A percentile compares a stretch with the other conserved stretches of the same genome.
phyloP scores from a whole-genome alignment of 306 rosid genomes.

The Vigna angularis region DNA sequence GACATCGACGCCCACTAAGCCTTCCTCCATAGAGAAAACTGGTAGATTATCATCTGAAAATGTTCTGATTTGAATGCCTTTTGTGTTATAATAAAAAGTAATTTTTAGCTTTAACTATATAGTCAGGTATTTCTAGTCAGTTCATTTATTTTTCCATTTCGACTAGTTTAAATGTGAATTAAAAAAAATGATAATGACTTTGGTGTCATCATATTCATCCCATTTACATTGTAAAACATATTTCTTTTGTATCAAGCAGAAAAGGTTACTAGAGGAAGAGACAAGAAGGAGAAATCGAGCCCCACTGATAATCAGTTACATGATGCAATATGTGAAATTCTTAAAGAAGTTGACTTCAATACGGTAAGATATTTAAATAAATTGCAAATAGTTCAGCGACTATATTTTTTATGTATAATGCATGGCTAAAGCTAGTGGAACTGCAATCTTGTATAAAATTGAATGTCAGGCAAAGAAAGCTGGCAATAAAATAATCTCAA shows the following conservation, averaged over 20 bases:
- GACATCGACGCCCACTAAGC: conserved; percentile 56
- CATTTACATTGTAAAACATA: conserved; percentile 23
- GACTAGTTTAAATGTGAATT: not conserved
- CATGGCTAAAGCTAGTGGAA: conserved; percentile 1
- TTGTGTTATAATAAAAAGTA: conserved; percentile 14
- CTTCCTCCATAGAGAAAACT: conserved; percentile 74
- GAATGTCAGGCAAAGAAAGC: not conserved
- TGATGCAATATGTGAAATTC: conserved; percentile 88
- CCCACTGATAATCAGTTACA: conserved; percentile 80
- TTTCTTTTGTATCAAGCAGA: conserved; percentile 56
- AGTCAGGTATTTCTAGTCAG: not conserved
- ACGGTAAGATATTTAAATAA: conserved; percentile 66
- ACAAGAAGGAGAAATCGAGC: conserved; percentile 63
- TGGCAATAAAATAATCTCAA: not conserved
- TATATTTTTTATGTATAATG: conserved; percentile 18
- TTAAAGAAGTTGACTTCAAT: conserved; percentile 96
- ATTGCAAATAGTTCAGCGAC: not conserved
- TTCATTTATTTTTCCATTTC: conserved; percentile 5
- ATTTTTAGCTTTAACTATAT: conserved; percentile 13
- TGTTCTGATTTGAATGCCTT: not conserved
- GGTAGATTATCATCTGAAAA: conserved; percentile 53
- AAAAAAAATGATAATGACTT: conserved; percentile 13
- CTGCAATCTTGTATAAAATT: not conserved
- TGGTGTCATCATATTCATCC: conserved; percentile 12
- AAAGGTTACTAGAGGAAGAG: conserved; percentile 68